phyloP scores from a whole-genome alignment of 2,329 filamentous ascomycete species.

The Paecilomyces sp. region DNA sequence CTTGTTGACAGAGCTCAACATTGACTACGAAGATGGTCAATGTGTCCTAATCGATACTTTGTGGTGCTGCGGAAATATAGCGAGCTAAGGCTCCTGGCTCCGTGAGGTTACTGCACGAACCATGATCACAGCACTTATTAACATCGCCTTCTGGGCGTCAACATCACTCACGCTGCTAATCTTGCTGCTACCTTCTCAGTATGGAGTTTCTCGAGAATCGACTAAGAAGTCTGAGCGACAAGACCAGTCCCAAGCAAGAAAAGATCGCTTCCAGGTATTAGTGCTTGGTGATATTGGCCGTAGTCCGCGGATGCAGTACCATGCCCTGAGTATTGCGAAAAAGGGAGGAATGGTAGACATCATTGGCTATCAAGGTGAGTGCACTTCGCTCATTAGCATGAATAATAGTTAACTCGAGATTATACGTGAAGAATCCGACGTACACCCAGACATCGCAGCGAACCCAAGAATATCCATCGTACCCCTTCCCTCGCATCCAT shows the following conservation, averaged over 20 bases:
- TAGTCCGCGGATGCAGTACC: conserved; percentile 97
- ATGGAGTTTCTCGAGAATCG: conserved; percentile 21
- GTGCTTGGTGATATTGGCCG: conserved; percentile 93
- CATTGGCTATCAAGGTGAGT: conserved; percentile 74
- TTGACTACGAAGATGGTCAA: background rate
- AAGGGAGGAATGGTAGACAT: conserved; percentile 74
- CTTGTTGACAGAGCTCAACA: background rate
- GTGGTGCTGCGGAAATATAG: background rate
- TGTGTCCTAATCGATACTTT: background rate
- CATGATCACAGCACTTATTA: conserved; percentile 30
- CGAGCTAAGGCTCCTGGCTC: background rate
- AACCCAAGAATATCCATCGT: conserved; percentile 65
- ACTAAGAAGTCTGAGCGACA: conserved; percentile 23
- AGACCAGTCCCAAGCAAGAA: conserved; percentile 11
- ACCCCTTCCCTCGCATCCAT: conserved; percentile 61
- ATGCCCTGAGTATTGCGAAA: conserved; percentile 84
- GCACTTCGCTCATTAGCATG: background rate
- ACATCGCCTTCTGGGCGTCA: conserved; percentile 37
- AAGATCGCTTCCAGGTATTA: conserved; percentile 59
- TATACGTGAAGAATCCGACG: conserved; percentile 58
- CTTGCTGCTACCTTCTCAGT: conserved; percentile 47
- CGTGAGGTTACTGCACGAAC: conserved; percentile 12
- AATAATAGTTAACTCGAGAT: conserved; percentile 5
- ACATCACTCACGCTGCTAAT: conserved; percentile 45
- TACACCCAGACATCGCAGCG: conserved; percentile 68